Evolutionary conservation across 208 protist genomes (phyloP).

Genomic region (Leishmania mexicana): DNA sequence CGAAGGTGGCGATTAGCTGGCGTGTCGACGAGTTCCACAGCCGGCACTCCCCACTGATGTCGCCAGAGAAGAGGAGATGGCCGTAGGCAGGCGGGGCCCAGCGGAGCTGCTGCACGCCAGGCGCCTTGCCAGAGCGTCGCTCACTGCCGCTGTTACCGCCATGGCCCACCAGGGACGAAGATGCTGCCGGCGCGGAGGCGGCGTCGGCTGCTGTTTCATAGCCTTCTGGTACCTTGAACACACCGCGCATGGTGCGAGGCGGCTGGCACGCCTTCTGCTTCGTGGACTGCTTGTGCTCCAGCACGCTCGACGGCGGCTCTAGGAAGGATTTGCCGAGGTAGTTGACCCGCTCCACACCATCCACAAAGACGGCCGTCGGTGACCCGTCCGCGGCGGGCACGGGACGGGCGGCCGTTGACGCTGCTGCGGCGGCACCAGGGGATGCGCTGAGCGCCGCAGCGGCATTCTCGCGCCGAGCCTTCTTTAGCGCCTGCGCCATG

Average conservation of each 20-base stretch:
- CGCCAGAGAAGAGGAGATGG: conserved; percentile 94
- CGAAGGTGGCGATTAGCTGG: conserved; percentile 90
- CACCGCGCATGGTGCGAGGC: conserved; percentile 54
- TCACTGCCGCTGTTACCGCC: not conserved
- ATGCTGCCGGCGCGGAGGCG: conserved; percentile 10
- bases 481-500: conserved; percentile 14
- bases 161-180: not conserved
- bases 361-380: conserved; percentile 34
- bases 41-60: conserved; percentile 85
- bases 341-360: conserved; percentile 55
- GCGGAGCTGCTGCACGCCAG: conserved; percentile 88
- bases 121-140: not conserved
- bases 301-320: conserved; percentile 53
- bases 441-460: conserved; percentile 16
- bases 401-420: conserved; percentile 6
- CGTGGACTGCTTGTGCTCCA: conserved; percentile 35
- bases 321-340: conserved; percentile 83
- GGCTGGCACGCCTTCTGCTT: conserved; percentile 35
- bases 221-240: conserved; percentile 32
- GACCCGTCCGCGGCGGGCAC: conserved; percentile 10
- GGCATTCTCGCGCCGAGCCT: conserved; percentile 21
- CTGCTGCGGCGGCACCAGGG: not conserved
- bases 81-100: conserved; percentile 92
- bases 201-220: not conserved
- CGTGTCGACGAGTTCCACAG: conserved; percentile 89